These are phyloP conservation scores for Noccaea caerulescens DNA, from an alignment of 345 rosid genomes.

Conservation along the genomic window DNA sequence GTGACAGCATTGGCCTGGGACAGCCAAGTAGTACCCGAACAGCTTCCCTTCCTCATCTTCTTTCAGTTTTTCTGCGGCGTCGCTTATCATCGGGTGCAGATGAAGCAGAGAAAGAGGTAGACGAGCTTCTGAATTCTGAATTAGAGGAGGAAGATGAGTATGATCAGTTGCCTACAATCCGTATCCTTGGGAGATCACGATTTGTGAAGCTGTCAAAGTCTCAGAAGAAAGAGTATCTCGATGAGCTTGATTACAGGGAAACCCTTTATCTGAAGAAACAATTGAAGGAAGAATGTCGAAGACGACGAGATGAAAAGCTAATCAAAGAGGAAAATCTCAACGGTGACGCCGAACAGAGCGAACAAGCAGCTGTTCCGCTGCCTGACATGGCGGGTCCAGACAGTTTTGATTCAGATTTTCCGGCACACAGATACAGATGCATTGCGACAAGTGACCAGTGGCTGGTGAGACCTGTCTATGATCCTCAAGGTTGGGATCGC, in stretches of 20 bases:
- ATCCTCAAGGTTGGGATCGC: constrained; percentile 95
- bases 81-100: constrained; percentile 50
- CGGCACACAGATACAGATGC: constrained; percentile 68
- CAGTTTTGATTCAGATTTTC: constrained; percentile 77
- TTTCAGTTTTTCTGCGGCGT: constrained; percentile 71
- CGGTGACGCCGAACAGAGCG: constrained; percentile 36
- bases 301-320: constrained; percentile 54
- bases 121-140: constrained; percentile 54
- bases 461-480: constrained; percentile 81
- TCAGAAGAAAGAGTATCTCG: constrained; percentile 81
- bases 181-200: constrained; percentile 76
- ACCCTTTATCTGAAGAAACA: constrained; percentile 84
- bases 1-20: constrained; percentile 68
- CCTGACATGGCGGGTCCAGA: constrained; percentile 88
- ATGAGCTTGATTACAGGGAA: constrained; percentile 89
- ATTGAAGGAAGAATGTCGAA: constrained; percentile 69
- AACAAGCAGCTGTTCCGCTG: constrained; percentile 60
- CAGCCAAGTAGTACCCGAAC: constrained; percentile 52
- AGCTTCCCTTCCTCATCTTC: constrained; percentile 93
- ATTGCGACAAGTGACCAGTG: constrained; percentile 60
- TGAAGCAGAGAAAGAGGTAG: constrained; percentile 61
- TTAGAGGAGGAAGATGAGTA: constrained; percentile 78
- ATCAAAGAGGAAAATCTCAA: constrained; percentile 43
- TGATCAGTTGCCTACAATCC: constrained; percentile 84
- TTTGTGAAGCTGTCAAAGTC: constrained; percentile 66